Evolutionary conservation across 1,139 yeast genomes (phyloP), one percentile per base, ranked within the genome.

Genomic region (Candida mesenterica): DNA sequence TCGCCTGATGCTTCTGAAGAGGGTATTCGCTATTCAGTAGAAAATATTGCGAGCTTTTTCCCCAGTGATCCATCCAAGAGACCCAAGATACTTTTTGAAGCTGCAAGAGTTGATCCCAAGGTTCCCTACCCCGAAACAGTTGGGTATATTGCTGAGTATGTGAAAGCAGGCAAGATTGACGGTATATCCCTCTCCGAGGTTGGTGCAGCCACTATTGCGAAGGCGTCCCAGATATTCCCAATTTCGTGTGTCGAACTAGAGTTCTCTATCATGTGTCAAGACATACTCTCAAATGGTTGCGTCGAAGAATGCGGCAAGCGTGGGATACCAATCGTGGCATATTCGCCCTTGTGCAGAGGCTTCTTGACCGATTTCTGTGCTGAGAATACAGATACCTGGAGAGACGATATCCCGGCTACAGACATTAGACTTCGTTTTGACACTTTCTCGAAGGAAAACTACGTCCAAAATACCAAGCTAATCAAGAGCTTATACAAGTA

Each of bases 321-420:
- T 24, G 65, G 63, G 10, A 70, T 86, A 38, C 82, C 90, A 6
- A 64, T 85, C 26, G 62, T 83, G 41, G 86, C 89, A 22, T 86
- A 87, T 59, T 82, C 94, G 18, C 95, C 95, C 31, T 65, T 87
- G 40, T 81, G 87, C 14, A 68, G 84, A 49, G 95, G 96, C 1
- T 58, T 80, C 37, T 68, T 87, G 37, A 79, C 92, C 5, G 92
- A 90, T 38, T 44, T 41, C 33, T 50, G 62, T 15, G 69, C 77
- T 39, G 71, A 61, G 29, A 53, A 68, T 5, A 46, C 58, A 7
- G 61, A 61, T 5, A 48, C 46, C 3, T 62, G 12, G 92, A 47
- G 52, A 28, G 34, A 42, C 2, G 72, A 70, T 36, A 54, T 80
- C 31, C 72, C 77, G 17, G 65, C 65, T 31, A 31, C 28, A 13